Evolutionary conservation across 306 rosid species (phyloP).

Genomic region (Calophaca sinica): DNA sequence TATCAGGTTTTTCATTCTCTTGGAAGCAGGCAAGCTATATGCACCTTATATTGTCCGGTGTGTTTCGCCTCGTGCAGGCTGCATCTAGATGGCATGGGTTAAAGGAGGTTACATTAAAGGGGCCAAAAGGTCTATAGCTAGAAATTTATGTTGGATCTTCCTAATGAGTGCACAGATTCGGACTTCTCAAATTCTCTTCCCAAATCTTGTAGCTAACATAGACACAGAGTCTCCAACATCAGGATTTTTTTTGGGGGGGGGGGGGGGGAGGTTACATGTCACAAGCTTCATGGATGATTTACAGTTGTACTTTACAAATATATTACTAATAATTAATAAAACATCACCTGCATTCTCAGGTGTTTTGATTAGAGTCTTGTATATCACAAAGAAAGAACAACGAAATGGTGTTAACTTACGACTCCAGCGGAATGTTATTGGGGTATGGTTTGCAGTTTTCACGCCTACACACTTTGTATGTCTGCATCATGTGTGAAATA

Average conservation of each 20-base stretch:
- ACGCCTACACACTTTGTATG: background rate
- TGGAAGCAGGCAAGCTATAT: background rate
- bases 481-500: background rate
- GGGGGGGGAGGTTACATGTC: background rate
- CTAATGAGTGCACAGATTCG: slow-evolving; percentile 11
- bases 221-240: background rate
- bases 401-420: background rate
- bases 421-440: slow-evolving; percentile 16
- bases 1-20: too few relatives aligned
- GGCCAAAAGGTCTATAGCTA: background rate
- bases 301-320: background rate
- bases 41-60: background rate
- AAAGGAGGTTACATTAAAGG: background rate
- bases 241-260: too few relatives aligned
- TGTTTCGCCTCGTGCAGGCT: background rate
- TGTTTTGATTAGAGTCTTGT: slow-evolving; percentile 19
- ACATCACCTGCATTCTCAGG: background rate
- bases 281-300: slow-evolving; percentile 1
- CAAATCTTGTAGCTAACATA: background rate
- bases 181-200: slow-evolving; percentile 29
- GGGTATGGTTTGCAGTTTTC: background rate
- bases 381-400: slow-evolving; percentile 4
- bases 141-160: slow-evolving; percentile 24
- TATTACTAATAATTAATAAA: background rate
- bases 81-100: slow-evolving; percentile 23